These are phyloP conservation scores for Fraxinus xanthoxyloides DNA, from an alignment of 305 asterid species.

Conservation along the genomic window DNA sequence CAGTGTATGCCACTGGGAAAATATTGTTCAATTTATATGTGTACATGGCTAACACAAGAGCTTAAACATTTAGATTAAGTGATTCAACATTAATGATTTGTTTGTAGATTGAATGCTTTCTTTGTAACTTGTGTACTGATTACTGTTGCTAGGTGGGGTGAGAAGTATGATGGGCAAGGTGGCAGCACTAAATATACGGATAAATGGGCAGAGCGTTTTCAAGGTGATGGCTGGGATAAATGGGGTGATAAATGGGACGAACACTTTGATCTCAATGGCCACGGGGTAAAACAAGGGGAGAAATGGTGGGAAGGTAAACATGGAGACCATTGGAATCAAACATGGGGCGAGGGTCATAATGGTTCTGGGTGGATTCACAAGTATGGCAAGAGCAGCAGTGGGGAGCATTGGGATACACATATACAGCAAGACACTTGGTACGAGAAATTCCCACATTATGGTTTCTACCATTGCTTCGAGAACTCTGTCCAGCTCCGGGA, in stretches of 20 bases:
- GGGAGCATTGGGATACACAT: slow-evolving; percentile 96
- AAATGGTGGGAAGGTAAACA: slow-evolving; percentile 88
- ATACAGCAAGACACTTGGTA: slow-evolving; percentile 80
- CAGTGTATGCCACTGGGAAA: background rate
- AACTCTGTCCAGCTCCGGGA: slow-evolving; percentile 74
- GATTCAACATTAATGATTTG: background rate
- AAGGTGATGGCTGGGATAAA: slow-evolving; percentile 86
- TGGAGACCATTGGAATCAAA: slow-evolving; percentile 90
- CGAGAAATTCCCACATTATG: slow-evolving; percentile 81
- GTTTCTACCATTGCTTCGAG: slow-evolving; percentile 88
- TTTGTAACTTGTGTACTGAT: background rate
- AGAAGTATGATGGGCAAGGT: slow-evolving; percentile 82
- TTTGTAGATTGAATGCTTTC: background rate
- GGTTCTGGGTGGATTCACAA: slow-evolving; percentile 97
- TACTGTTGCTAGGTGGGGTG: slow-evolving; percentile 75
- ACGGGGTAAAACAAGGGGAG: slow-evolving; percentile 92
- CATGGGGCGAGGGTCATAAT: slow-evolving; percentile 98
- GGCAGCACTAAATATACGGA: slow-evolving; percentile 91
- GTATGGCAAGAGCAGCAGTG: slow-evolving; percentile 93
- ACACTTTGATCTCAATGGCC: slow-evolving; percentile 43
- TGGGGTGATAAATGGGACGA: slow-evolving; percentile 99
- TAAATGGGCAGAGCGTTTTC: slow-evolving; percentile 92
- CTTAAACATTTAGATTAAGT: background rate
- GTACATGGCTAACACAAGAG: background rate
- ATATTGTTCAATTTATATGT: background rate